A percentile compares a stretch with the other conserved stretches of the same genome.
phyloP scores from a whole-genome alignment of 805 yeast genomes.

The Lachancea thermotolerans region DNA sequence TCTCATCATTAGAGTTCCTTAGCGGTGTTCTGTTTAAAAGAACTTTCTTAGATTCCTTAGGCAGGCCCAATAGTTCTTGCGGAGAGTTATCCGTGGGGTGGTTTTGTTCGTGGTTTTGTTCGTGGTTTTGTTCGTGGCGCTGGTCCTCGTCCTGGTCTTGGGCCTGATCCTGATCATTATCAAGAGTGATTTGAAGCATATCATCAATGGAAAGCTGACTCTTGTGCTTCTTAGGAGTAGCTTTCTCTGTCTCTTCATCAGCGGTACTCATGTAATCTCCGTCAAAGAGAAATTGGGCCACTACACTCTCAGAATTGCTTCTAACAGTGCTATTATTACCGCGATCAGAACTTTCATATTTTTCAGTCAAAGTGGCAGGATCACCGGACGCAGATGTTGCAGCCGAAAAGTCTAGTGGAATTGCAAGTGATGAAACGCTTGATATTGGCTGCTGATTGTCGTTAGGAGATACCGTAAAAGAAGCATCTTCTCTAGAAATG shows the following conservation, averaged over 20 bases:
- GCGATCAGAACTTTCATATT: neutral
- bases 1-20: constrained; percentile 14
- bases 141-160: neutral
- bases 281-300: constrained; percentile 22
- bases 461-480: neutral
- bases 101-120: neutral
- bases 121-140: neutral
- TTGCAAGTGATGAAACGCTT: constrained; percentile 5
- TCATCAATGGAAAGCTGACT: constrained; percentile 16
- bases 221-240: neutral
- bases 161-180: constrained; percentile 10
- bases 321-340: constrained; percentile 1
- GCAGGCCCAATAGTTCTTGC: neutral
- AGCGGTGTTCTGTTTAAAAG: constrained; percentile 23
- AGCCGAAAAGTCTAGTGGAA: constrained; percentile 12
- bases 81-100: neutral
- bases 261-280: constrained; percentile 8
- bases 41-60: constrained; percentile 1
- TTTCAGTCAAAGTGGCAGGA: neutral
- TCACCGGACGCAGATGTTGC: constrained; percentile 3
- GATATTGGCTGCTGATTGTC: constrained; percentile 1
- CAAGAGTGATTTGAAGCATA: constrained; percentile 20
- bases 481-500: neutral
- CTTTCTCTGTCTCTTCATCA: constrained; percentile 1
- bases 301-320: constrained; percentile 17